Evolutionary conservation across 306 rosid genomes (phyloP).

Genomic region (Castanea sativa): DNA sequence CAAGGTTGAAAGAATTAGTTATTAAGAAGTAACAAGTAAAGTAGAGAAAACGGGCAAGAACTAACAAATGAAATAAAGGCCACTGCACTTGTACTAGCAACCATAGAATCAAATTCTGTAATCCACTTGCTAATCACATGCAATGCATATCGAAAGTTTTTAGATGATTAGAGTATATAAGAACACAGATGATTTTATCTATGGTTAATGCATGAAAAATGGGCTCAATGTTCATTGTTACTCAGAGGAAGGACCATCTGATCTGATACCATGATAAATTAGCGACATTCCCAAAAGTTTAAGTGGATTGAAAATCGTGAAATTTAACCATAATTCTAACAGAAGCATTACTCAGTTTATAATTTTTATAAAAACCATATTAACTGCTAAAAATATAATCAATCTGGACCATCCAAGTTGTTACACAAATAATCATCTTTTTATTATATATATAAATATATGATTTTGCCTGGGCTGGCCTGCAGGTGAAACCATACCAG

Average conservation of each 20-base stretch:
- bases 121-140: background rate
- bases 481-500: no score
- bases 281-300: fast-evolving
- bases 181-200: background rate
- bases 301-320: no score
- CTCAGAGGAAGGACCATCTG: background rate
- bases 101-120: background rate
- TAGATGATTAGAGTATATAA: background rate
- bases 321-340: no score
- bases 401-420: background rate
- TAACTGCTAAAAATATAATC: background rate
- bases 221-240: background rate
- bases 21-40: background rate
- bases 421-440: no score
- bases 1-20: conserved; percentile 13
- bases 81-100: background rate
- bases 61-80: background rate
- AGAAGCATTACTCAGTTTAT: no score
- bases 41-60: background rate
- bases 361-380: background rate
- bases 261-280: no score
- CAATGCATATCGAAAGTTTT: background rate
- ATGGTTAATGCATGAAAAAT: background rate
- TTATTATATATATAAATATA: no score
- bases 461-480: no score